Percentiles rank a stretch among this genome's conserved stretches.
phyloP scores from a whole-genome alignment of 1,139 yeast species.

The Geotrichum fermentans region DNA sequence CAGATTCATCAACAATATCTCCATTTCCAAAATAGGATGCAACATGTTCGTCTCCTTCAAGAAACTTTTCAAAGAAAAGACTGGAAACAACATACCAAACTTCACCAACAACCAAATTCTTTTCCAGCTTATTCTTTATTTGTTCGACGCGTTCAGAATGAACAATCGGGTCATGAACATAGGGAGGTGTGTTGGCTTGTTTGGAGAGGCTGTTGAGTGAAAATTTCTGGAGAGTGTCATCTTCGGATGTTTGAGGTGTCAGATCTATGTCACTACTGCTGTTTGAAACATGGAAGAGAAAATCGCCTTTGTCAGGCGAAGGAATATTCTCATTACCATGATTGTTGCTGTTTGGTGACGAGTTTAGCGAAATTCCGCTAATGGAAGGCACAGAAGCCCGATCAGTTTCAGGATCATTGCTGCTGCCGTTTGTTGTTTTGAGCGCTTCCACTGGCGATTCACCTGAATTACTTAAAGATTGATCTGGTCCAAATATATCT shows the following conservation, averaged over 20 bases:
- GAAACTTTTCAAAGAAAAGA: conserved; percentile 5
- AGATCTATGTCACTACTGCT: background rate
- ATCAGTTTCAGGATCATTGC: background rate
- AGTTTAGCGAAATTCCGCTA: conserved; percentile 12
- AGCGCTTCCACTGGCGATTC: too few relatives aligned
- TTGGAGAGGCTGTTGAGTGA: background rate
- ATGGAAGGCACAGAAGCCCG: conserved; percentile 10
- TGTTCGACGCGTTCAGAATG: conserved; percentile 3
- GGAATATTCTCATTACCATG: background rate
- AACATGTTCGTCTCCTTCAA: background rate
- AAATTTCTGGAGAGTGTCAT: conserved; percentile 2
- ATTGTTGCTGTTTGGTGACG: conserved; percentile 6
- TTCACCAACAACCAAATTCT: conserved; percentile 6
- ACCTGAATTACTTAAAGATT: too few relatives aligned
- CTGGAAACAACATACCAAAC: conserved; percentile 13
- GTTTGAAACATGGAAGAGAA: too few relatives aligned
- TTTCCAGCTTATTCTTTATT: background rate
- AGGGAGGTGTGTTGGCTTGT: background rate
- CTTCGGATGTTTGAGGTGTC: conserved; percentile 6
- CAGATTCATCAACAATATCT: conserved; percentile 15
- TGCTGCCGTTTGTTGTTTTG: too few relatives aligned
- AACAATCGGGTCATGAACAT: background rate
- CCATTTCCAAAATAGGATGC: conserved; percentile 18
- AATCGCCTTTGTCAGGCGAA: too few relatives aligned
- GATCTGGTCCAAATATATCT: background rate